Evolutionary conservation across 1,284 basidiomycete species (phyloP).

Genomic region (Pseudozyma hubeiensis): DNA sequence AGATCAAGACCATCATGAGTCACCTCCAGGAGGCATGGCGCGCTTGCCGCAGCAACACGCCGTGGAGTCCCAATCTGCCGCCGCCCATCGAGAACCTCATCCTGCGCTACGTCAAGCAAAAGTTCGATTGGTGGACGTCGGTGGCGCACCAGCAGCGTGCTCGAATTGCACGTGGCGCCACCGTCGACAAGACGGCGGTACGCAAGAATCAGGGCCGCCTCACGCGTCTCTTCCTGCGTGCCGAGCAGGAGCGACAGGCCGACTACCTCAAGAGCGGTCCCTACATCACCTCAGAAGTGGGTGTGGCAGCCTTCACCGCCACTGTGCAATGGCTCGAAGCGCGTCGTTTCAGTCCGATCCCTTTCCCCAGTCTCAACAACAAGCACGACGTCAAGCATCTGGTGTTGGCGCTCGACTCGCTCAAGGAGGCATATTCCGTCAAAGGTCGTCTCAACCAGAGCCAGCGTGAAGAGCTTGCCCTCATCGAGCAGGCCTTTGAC

Average conservation of each 20-base stretch:
- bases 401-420: constrained; percentile 66
- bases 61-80: constrained; percentile 97
- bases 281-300: constrained; percentile 67
- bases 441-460: constrained; percentile 68
- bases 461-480: constrained; percentile 67
- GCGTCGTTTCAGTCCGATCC: constrained; percentile 67
- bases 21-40: constrained; percentile 98
- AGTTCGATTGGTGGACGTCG: constrained; percentile 99
- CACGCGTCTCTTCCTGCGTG: constrained; percentile 75
- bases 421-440: constrained; percentile 68
- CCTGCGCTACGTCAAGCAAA: constrained; percentile 97
- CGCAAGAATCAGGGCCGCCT: constrained; percentile 94
- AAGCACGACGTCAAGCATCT: constrained; percentile 68
- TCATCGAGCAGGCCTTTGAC: constrained; percentile 69
- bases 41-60: constrained; percentile 97
- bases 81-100: constrained; percentile 99
- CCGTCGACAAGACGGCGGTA: constrained; percentile 98
- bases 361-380: constrained; percentile 68
- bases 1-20: constrained; percentile 97
- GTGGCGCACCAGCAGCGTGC: constrained; percentile 92
- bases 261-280: constrained; percentile 68
- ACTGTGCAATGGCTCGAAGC: constrained; percentile 69
- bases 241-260: constrained; percentile 68
- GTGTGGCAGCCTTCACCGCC: constrained; percentile 68
- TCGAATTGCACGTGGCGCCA: constrained; percentile 93